Percentiles rank a stretch among this genome's conserved stretches.
These are phyloP conservation scores for Quercus lobata DNA, from an alignment of 331 rosid species.

Conservation along the genomic window DNA sequence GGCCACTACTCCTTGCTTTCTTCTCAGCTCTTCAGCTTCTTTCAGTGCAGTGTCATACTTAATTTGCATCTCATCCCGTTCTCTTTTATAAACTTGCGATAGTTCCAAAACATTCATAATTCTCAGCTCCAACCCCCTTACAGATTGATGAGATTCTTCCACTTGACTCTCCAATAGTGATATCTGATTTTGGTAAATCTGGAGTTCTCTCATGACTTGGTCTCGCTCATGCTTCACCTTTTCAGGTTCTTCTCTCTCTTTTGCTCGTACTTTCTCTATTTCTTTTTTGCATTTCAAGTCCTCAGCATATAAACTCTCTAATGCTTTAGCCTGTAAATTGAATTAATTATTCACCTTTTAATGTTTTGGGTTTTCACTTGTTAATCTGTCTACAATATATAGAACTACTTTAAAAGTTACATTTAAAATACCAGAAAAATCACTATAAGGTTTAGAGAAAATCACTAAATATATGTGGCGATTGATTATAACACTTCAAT, in stretches of 20 bases:
- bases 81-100: conserved; percentile 44
- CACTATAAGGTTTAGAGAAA: too few species aligned
- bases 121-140: conserved; percentile 48
- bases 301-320: conserved; percentile 39
- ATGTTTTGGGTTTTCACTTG: conserved; percentile 8
- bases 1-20: conserved; percentile 48
- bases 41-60: conserved; percentile 54
- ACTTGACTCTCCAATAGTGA: conserved; percentile 48
- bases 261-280: conserved; percentile 45
- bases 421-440: too few species aligned
- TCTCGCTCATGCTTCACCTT: conserved; percentile 32
- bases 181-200: conserved; percentile 40
- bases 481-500: too few species aligned
- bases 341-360: conserved; percentile 10
- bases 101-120: conserved; percentile 39
- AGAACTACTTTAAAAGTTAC: too few species aligned
- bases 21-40: conserved; percentile 73
- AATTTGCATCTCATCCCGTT: conserved; percentile 59
- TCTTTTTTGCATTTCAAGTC: conserved; percentile 57
- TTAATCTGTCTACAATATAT: too few species aligned
- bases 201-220: conserved; percentile 30
- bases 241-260: conserved; percentile 46
- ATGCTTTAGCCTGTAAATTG: conserved; percentile 50
- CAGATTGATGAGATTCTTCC: conserved; percentile 38
- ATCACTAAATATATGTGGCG: too few species aligned